phyloP scores from a whole-genome alignment of 1,139 yeast genomes.

The Saccharomyces hybrid region DNA sequence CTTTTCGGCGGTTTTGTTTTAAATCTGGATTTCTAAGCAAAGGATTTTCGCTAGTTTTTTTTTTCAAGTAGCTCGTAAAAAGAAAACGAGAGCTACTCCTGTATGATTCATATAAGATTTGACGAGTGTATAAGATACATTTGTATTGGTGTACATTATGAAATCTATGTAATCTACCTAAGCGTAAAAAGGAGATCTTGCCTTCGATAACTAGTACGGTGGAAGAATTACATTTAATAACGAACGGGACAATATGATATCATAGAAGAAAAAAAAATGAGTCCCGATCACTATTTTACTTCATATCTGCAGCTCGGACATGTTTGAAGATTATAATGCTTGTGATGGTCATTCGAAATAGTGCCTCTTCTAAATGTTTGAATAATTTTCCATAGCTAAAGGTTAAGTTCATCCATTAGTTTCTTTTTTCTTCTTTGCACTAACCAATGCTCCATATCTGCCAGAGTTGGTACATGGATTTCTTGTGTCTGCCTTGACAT shows the following conservation, averaged over 20 bases:
- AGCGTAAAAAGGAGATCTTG: background rate
- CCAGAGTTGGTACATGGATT: background rate
- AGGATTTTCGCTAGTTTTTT: background rate
- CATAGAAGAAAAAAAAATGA: background rate
- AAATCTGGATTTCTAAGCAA: background rate
- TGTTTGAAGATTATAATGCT: background rate
- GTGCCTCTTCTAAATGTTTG: background rate
- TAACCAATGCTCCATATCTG: conserved; percentile 1
- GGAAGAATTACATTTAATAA: background rate
- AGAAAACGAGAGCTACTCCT: background rate
- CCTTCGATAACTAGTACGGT: background rate
- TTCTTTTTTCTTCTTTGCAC: conserved; percentile 3
- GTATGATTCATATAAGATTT: background rate
- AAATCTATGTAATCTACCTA: background rate
- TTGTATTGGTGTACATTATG: background rate
- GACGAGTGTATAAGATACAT: background rate
- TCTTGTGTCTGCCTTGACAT: background rate
- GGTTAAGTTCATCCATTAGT: conserved; percentile 2
- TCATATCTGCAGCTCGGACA: background rate
- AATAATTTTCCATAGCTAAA: background rate
- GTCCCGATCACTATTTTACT: background rate
- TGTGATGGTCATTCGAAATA: background rate
- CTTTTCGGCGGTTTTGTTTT: background rate
- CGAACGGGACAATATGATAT: background rate
- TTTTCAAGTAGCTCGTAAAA: background rate